Conservation (phyloP, 768 basidiomycete genomes). For the Coprinopsis cinerea region DNA sequence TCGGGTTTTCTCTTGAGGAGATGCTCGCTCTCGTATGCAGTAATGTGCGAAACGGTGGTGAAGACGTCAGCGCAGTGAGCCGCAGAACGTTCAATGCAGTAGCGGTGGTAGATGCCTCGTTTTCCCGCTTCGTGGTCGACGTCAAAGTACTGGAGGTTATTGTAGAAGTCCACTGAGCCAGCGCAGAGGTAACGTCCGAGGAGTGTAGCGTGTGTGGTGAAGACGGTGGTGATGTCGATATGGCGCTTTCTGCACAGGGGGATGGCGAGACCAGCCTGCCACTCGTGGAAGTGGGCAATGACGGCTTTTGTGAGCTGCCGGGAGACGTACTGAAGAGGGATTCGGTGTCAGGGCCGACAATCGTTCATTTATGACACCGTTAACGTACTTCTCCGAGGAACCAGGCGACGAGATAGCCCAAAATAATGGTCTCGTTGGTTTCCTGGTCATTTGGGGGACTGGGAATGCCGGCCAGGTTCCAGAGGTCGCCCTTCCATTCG, state of each 20-base stretch:
- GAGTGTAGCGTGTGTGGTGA: slow-evolving; percentile 97
- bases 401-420: slow-evolving; percentile 98
- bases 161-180: slow-evolving; percentile 98
- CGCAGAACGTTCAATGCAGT: slow-evolving; percentile 95
- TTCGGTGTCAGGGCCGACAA: slow-evolving; percentile 2
- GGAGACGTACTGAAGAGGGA: slow-evolving; percentile 58
- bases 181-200: slow-evolving; percentile 98
- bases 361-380: slow-evolving; percentile 6
- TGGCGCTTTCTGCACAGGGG: slow-evolving; percentile 93
- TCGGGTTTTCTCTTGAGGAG: slow-evolving; percentile 96
- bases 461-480: slow-evolving; percentile 98
- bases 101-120: slow-evolving; percentile 95
- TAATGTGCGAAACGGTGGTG: slow-evolving; percentile 96
- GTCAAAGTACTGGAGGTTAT: slow-evolving; percentile 98
- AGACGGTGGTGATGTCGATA: slow-evolving; percentile 97
- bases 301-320: slow-evolving; percentile 81
- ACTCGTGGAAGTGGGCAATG: slow-evolving; percentile 98
- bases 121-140: slow-evolving; percentile 99
- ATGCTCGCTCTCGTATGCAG: slow-evolving; percentile 95
- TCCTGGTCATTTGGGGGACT: slow-evolving; percentile 95
- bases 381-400: slow-evolving; percentile 91
- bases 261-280: slow-evolving; percentile 97
- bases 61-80: slow-evolving; percentile 97
- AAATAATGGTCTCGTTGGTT: slow-evolving; percentile 96
- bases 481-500: slow-evolving; percentile 98